Percentiles rank a stretch among this genome's conserved stretches.
phyloP scores from a whole-genome alignment of 2,329 filamentous ascomycete species.

The Chaetomium globosum region DNA sequence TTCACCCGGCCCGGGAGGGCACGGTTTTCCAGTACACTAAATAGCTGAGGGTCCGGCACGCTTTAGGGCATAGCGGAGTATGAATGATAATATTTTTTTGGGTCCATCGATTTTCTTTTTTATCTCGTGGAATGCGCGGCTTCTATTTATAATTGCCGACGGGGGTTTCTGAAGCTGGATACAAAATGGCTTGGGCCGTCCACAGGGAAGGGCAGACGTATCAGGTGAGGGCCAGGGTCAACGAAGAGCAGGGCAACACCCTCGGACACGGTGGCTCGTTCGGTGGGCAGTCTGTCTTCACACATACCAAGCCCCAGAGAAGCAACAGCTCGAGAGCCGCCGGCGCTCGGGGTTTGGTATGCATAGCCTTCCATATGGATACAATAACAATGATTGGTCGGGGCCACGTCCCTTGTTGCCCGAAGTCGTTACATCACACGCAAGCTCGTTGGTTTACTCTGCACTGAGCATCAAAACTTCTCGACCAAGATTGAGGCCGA shows the following conservation, averaged over 20 bases:
- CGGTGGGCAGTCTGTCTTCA: neutral
- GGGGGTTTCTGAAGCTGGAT: neutral
- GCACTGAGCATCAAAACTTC: too few species aligned
- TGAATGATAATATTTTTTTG: neutral
- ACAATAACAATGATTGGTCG: neutral
- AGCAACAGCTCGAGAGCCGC: neutral
- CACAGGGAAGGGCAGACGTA: neutral
- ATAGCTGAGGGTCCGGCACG: too few species aligned
- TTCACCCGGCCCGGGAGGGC: too few species aligned
- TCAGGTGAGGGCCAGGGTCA: too few species aligned
- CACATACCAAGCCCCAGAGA: neutral
- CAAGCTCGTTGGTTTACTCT: too few species aligned
- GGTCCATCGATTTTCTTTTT: neutral
- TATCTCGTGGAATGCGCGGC: neutral
- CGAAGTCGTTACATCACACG: too few species aligned
- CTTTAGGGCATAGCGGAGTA: too few species aligned
- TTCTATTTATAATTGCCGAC: neutral
- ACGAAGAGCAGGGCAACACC: neutral
- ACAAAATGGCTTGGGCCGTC: neutral
- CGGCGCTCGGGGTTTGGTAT: neutral
- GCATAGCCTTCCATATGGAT: neutral
- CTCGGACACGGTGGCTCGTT: neutral
- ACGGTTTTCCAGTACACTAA: too few species aligned
- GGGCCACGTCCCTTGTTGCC: too few species aligned
- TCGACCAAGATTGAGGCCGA: too few species aligned